Evolutionary conservation across 306 rosid genomes (phyloP).

Genomic region (Cercis canadensis): DNA sequence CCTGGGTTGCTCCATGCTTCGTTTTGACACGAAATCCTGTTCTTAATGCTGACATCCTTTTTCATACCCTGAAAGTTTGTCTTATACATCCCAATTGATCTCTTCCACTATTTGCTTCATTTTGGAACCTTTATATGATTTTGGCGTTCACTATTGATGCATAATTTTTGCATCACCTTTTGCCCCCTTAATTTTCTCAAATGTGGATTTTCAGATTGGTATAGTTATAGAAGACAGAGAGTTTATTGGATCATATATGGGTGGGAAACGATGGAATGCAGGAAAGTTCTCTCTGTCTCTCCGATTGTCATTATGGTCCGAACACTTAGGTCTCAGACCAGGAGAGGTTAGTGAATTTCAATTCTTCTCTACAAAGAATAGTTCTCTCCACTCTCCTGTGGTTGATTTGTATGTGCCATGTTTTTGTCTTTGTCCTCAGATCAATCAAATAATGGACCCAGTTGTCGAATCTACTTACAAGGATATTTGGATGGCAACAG

Average conservation of each 20-base stretch:
- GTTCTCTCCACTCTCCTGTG: conserved; percentile 17
- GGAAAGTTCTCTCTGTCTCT: conserved; percentile 87
- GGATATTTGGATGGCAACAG: conserved; percentile 92
- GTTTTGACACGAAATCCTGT: not conserved
- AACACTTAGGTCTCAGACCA: conserved; percentile 84
- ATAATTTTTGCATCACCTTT: conserved; percentile 28
- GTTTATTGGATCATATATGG: conserved; percentile 71
- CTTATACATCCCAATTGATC: conserved; percentile 4
- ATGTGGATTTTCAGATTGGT: conserved; percentile 69
- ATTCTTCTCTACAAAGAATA: conserved; percentile 1
- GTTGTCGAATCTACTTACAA: conserved; percentile 83
- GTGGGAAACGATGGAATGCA: conserved; percentile 92
- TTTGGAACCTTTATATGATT: conserved; percentile 9
- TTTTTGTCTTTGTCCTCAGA: conserved; percentile 51
- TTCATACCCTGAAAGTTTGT: conserved; percentile 22
- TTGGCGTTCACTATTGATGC: conserved; percentile 23
- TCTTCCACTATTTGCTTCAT: conserved; percentile 17
- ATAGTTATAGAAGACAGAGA: conserved; percentile 90
- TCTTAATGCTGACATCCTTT: conserved; percentile 23
- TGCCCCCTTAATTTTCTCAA: conserved; percentile 27
- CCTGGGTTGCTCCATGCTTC: not conserved
- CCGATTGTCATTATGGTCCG: conserved; percentile 90
- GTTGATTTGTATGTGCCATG: conserved; percentile 34
- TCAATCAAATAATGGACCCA: conserved; percentile 75
- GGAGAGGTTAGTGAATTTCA: conserved; percentile 70